Conservation (phyloP, 345 rosid species). For the Physaria fendleri region DNA sequence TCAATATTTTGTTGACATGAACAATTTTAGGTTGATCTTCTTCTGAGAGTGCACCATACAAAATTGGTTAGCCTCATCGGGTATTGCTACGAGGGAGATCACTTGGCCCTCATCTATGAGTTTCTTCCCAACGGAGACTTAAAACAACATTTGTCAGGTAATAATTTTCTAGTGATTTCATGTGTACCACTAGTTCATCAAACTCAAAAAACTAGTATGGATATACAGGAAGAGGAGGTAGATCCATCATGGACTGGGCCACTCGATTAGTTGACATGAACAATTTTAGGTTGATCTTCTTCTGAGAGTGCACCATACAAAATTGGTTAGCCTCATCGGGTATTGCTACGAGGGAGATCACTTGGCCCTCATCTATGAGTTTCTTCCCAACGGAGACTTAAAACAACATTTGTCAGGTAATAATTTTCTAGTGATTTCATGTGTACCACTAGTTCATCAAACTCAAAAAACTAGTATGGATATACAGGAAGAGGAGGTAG, state of each 20-base stretch:
- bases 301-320: constrained; percentile 38
- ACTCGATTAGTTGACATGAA: too few relatives aligned
- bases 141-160: constrained; percentile 36
- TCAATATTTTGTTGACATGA: background rate
- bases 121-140: constrained; percentile 43
- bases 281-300: too few relatives aligned
- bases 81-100: constrained; percentile 35
- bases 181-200: too few relatives aligned
- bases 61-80: constrained; percentile 44
- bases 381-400: constrained; percentile 36
- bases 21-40: constrained; percentile 34
- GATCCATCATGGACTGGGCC: too few relatives aligned
- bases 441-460: background rate
- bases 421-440: background rate
- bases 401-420: constrained; percentile 31
- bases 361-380: constrained; percentile 41
- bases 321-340: constrained; percentile 36
- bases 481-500: constrained; percentile 12
- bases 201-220: too few relatives aligned
- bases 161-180: background rate
- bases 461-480: background rate
- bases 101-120: constrained; percentile 42
- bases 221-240: too few relatives aligned
- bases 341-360: constrained; percentile 36
- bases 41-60: constrained; percentile 47